A percentile compares a stretch with the other conserved stretches of the same genome.
These are phyloP conservation scores for Volvariella volvacea DNA, from an alignment of 1,284 basidiomycete genomes.

Conservation along the genomic window DNA sequence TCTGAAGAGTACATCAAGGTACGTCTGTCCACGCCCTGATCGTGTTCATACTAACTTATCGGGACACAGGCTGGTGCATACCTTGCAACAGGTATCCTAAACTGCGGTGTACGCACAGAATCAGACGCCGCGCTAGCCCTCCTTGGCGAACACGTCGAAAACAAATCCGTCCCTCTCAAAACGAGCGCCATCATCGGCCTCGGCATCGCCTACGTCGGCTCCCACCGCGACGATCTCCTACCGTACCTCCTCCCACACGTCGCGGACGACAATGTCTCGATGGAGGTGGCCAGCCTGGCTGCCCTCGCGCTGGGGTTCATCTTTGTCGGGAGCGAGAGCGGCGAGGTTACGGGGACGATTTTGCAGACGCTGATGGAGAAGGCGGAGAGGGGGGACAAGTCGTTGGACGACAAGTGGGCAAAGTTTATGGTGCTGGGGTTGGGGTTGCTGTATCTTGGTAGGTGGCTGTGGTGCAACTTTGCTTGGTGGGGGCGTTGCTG, in stretches of 20 bases:
- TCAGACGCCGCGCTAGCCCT: conserved; percentile 92
- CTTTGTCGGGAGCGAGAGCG: conserved; percentile 93
- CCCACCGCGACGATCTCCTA: conserved; percentile 86
- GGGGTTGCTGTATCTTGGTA: conserved; percentile 88
- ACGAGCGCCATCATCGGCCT: conserved; percentile 88
- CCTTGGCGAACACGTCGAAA: conserved; percentile 88
- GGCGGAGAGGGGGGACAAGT: conserved; percentile 68
- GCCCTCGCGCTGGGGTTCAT: conserved; percentile 91
- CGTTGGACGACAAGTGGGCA: conserved; percentile 89
- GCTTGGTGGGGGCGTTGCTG: not conserved
- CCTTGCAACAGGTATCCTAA: conserved; percentile 91
- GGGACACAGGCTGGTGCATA: conserved; percentile 76
- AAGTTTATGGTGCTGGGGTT: conserved; percentile 88
- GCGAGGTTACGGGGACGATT: conserved; percentile 87
- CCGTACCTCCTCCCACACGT: conserved; percentile 74
- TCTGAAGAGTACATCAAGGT: conserved; percentile 95
- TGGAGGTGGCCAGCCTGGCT: conserved; percentile 87
- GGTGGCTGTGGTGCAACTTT: conserved; percentile 16
- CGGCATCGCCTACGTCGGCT: conserved; percentile 92
- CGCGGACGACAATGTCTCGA: conserved; percentile 75
- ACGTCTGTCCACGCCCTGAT: conserved; percentile 3
- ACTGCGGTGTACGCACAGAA: conserved; percentile 87
- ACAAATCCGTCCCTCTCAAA: conserved; percentile 80
- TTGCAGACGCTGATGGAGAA: conserved; percentile 93
- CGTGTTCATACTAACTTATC: no score